Base-by-base conservation (phyloP, 1,139 yeast species). In the Tardiomyces digboiensis region DNA sequence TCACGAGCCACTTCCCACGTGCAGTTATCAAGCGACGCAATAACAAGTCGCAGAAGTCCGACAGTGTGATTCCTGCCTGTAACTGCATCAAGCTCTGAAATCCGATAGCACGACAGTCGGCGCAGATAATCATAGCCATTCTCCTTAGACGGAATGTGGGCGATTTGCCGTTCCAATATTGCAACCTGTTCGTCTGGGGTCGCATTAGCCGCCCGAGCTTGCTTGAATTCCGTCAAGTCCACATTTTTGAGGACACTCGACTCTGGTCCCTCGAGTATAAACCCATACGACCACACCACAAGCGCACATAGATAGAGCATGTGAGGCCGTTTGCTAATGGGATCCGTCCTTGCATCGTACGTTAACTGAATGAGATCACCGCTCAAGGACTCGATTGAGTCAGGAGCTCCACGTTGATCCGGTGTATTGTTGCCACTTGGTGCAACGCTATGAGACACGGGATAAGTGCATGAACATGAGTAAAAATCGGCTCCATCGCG, bases 201-300 rank as follows among this genome's bases (percentile, higher is more conserved):
- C 16, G 33, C 33, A 26, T 26, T 26, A 5, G 12, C 10, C 16
- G 33, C 33, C 5, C 33, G 33, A 16, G 33, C 33, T 5, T 16
- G 33, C 33, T 26, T 26, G 33, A 26, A 5, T 5, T 26, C 40
- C 4, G 16, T 13, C 13, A 22, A n/a, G 33, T 38, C 22, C 33
- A 39, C 36, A 8, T 18, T 23, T 3, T 16, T 36, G 29, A 39
- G 36, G 18, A 39, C 21, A 20, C 19, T n/a, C 4, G 29, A 57
- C 53, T 81, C 87, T 0, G 83, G 79, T 0, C 88, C 88, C 39
- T 68, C 67, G 2, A 67, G 55, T 21, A 68, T 65, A 57, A 64
- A 79, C 42, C 73, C 75, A 52, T 71, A 80, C 0, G 78, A 69
- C 82, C 84, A 82, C 2, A 80, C 61, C 29, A 80, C 67, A 42